Evolutionary conservation across 441 rosid species (phyloP), one percentile per base, ranked within the genome.

Genomic region (Populus hybrid): DNA sequence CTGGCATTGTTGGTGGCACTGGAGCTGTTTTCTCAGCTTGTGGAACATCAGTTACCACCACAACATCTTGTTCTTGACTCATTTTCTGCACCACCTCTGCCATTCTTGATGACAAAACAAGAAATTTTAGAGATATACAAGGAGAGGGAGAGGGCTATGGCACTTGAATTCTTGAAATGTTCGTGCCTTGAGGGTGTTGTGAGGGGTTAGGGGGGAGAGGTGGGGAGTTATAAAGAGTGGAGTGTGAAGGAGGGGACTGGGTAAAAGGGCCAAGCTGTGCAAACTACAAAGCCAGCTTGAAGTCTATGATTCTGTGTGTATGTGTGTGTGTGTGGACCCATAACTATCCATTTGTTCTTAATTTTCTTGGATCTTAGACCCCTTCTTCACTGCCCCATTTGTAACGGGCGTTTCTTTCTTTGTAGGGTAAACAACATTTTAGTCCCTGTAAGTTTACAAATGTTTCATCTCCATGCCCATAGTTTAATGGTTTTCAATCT

Each of bases 21-120:
- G 69, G 30, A 16, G 64, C 18, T 14, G 76, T 69, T 38, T 75
- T 50, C 42, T 65, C 76, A 35, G 79, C 61, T n/a, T 70, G 76
- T 4, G 76, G 67, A 28, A 71, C 81, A 59, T 81, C 81, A 59
- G 79, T 64, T 9, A 71, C 46, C 23, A 71, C 76, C 57, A 75
- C 76, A 30, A 75, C 81, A 16, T 42, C 78, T 11, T 77, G 46
- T 70, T 74, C 65, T 28, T 75, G 76, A 36, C 42, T 70, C 14
- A 32, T 9, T 28, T 73, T 71, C 3, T 75, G 81, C 19, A 50
- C 77, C 64, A 61, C 69, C 16, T 79, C 84, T 24, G 80, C 78
- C 84, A 81, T 81, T 64, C 30, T 28, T 35, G 68, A 34, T 19
- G 26, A 7, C 7, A 46, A 11, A 30, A 16, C 7, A 24, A 42